Percentiles rank a stretch among this genome's conserved stretches.
Conservation (phyloP, 768 basidiomycete species). For the Amanita phalloides region DNA sequence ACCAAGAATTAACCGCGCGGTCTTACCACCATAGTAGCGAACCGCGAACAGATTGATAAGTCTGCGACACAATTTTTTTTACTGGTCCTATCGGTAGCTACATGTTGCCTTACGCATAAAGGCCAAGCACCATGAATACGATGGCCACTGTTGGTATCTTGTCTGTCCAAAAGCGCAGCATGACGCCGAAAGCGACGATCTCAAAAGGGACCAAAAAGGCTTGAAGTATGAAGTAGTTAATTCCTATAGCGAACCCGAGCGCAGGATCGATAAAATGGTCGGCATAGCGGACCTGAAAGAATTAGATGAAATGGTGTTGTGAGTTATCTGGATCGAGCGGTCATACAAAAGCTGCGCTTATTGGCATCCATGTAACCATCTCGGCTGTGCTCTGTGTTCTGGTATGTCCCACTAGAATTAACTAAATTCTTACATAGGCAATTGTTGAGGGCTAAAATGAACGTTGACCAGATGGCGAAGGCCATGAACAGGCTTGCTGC, state of each 20-base stretch:
- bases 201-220: conserved; percentile 36
- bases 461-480: conserved; percentile 37
- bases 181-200: conserved; percentile 42
- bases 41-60: conserved; percentile 38
- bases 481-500: conserved; percentile 38
- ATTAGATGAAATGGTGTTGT: background rate
- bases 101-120: conserved; percentile 25
- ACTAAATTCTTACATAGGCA: conserved; percentile 22
- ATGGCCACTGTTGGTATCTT: conserved; percentile 34
- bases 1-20: background rate
- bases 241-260: conserved; percentile 40
- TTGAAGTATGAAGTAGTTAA: conserved; percentile 50
- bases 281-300: conserved; percentile 41
- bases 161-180: conserved; percentile 43
- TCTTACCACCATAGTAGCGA: conserved; percentile 35
- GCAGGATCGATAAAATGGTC: conserved; percentile 49
- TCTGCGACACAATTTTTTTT: conserved; percentile 13
- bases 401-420: background rate
- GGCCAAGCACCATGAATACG: conserved; percentile 30
- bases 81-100: background rate
- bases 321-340: background rate
- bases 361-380: conserved; percentile 77
- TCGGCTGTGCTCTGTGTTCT: conserved; percentile 38
- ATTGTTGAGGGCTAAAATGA: conserved; percentile 38
- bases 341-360: conserved; percentile 64